These are phyloP conservation scores for Yamadazyma dendronema DNA, from an alignment of 1,139 yeast species.

Conservation along the genomic window DNA sequence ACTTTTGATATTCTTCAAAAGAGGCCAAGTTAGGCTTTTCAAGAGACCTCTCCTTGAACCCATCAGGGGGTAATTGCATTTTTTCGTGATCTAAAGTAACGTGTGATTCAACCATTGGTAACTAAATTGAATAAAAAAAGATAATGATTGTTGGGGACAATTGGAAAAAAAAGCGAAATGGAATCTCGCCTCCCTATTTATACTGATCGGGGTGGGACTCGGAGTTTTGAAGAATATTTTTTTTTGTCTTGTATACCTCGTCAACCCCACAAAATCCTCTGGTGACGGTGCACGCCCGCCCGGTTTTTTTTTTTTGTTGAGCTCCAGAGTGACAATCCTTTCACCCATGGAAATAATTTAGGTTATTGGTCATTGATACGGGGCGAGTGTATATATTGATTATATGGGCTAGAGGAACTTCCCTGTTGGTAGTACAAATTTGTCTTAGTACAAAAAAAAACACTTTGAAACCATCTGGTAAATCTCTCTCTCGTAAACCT, in stretches of 20 bases:
- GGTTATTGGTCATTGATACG: neutral
- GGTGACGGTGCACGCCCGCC: neutral
- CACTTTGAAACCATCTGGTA: no score
- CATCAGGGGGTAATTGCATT: conserved; percentile 51
- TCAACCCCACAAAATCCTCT: conserved; percentile 8
- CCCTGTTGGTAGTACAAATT: no score
- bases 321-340: neutral
- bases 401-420: no score
- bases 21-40: conserved; percentile 48
- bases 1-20: conserved; percentile 53
- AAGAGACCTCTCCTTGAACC: conserved; percentile 53
- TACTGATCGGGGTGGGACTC: neutral
- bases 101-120: conserved; percentile 23
- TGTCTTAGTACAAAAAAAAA: no score
- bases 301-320: neutral
- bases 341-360: neutral
- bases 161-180: neutral
- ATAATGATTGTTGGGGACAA: neutral
- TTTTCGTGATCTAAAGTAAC: conserved; percentile 45
- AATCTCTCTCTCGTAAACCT: neutral
- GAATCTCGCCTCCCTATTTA: neutral
- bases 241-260: neutral
- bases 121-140: no score
- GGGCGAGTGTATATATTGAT: no score
- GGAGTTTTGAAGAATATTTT: conserved; percentile 5